Base-by-base conservation (phyloP, 1,284 basidiomycete species). In the Moniliella sp. region DNA sequence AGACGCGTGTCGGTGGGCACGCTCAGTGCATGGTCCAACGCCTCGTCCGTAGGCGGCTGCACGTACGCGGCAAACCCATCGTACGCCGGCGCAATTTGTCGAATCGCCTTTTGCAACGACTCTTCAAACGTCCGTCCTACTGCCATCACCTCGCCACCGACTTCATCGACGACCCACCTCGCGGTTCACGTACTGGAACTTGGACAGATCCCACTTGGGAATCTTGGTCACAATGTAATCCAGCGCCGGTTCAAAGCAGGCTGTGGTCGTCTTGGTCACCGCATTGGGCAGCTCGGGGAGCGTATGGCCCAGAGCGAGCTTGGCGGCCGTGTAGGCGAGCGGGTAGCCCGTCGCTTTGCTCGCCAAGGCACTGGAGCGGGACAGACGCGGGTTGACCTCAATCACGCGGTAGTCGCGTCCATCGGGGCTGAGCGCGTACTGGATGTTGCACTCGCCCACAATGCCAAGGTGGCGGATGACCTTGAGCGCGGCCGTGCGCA, bases 171-270 rank as follows among this genome's bases (percentile, higher is more conserved):
- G 86, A 94, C 21, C 91, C 88, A 97, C 75, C 59, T 84, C 76
- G 38, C 88, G 77, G 61, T 91, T 78, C 38, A 99, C 91, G 55
- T 71, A 67, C 57, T 93, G 84, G 70, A 99, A 94, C 66, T 99
- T 99, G 48, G 84, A 83, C 40, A 99, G 68, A 65, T 99, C 91
- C 86, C 91, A 97, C 65, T 94, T 94, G 48, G 91, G 91, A 49
- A 99, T 97, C 68, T 99, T 97, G 37, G 84, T 94, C 43, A 99
- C 88, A 57, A 97, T 91, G 65, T 99, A 99, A 65, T 99, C 91
- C 32, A 99, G 70, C 9, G 84, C 86, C n/a, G 91, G 88, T 62
- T 99, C 91, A 64, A 97, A 99, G 65, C 91, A 97, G 2, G n/a
- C 91, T 4, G 88, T 97, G 4, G 91, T 99, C 10, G 83, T 88